These are phyloP conservation scores for Penicillium sp. DNA, from an alignment of 2,329 filamentous ascomycete genomes.

Conservation along the genomic window DNA sequence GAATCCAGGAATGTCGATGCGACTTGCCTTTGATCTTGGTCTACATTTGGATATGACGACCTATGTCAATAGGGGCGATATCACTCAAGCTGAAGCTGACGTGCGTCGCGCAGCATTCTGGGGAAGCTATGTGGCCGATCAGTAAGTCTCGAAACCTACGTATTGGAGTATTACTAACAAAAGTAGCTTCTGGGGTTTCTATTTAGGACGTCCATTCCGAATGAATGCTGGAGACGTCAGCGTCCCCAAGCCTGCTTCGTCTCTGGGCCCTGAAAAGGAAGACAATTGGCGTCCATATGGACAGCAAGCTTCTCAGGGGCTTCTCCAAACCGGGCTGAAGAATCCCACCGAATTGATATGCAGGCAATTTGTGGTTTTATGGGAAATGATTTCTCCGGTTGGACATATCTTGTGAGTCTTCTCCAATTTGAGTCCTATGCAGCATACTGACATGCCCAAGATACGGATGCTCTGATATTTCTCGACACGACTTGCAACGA, in stretches of 20 bases:
- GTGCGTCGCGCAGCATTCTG: constrained; percentile 46
- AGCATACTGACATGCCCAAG: constrained; percentile 23
- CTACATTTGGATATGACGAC: constrained; percentile 44
- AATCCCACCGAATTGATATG: constrained; percentile 39
- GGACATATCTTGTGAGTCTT: constrained; percentile 43
- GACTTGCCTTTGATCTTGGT: constrained; percentile 49
- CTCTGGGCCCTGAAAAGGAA: constrained; percentile 27
- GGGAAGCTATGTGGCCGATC: constrained; percentile 47
- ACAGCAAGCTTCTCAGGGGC: constrained; percentile 19
- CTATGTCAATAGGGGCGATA: constrained; percentile 43
- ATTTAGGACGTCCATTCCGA: constrained; percentile 46
- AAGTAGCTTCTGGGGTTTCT: constrained; percentile 46
- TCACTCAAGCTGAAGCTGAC: constrained; percentile 43
- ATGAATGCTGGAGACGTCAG: constrained; percentile 45
- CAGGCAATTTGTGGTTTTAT: constrained; percentile 43
- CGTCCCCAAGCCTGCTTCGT: constrained; percentile 41
- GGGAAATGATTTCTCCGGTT: constrained; percentile 47
- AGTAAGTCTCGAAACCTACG: constrained; percentile 25
- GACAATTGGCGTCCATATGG: constrained; percentile 37
- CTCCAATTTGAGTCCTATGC: not conserved
- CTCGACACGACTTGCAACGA: constrained; percentile 40
- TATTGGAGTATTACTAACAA: not conserved
- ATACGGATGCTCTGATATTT: constrained; percentile 42
- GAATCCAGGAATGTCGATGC: constrained; percentile 45
- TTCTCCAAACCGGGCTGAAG: constrained; percentile 23